Base-by-base conservation (phyloP, 768 basidiomycete species). In the Boletales sp. region DNA sequence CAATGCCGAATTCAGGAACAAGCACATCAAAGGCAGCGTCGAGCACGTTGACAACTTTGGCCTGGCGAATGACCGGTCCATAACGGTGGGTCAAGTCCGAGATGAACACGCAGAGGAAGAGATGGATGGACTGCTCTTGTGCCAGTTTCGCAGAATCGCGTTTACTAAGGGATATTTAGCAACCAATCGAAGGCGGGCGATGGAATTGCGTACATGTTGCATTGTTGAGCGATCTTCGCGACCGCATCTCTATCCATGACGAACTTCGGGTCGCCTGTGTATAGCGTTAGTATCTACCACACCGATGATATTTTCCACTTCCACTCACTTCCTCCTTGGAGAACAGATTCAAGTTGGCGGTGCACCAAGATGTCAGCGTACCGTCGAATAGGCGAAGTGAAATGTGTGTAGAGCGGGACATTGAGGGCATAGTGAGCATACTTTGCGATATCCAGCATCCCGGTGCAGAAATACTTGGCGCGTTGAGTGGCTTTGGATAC, bases 401-500 rank as follows among this genome's bases (percentile, higher is more conserved):
- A 93, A 67, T 93, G 89, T 9, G 88, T 95, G 73, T 98, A 99
- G 39, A 99, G 77, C 15, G 96, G 94, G 6, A 82, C 74, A 57
- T 84, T 95, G 57, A 98, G 74, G 0, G 94, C 86, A 66, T 91
- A 98, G 70, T 99, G 96, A 30, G 82, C 73, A 63, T 98, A 99
- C 74, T 97, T 97, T 37, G 94, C 92, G 62, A 99, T 99, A 69
- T 99, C 96, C 59, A 99, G 76, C 95, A 97, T 97, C 55, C 96
- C 96, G 21, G 94, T 82, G 65, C 96, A 99, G 84, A 98, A 98
- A 71, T 99, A 99, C 69, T 94, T 94, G 58, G 96, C 92, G 45
- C 86, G 81, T 52, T 92, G 88, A 53, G 94, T 97, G n/a, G 93
- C 87, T 70, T 96, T 96, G 67, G 81, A 84, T 14, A 85, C 83